Evolutionary conservation across 768 basidiomycete genomes (phyloP), one percentile per base, ranked within the genome.

Genomic region (Ramaria sp.): DNA sequence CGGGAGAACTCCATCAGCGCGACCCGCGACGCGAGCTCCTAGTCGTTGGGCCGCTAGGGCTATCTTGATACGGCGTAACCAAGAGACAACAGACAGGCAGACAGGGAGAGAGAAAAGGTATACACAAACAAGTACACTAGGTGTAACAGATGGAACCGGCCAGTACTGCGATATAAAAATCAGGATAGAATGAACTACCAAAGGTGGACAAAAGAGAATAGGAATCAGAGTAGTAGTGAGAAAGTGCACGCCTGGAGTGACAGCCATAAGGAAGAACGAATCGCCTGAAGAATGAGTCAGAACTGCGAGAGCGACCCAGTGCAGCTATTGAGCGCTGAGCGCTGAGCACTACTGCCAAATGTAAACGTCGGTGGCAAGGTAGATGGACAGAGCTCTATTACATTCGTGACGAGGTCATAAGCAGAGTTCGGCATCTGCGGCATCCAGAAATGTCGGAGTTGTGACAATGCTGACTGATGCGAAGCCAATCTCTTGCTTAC

Each of bases 11-110:
- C 75, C 73, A n/a, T 51, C 59, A 46, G 68, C 61, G 1, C 59
- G 61, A 19, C 72, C 71, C n/a, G 69, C 51, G 31, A 59, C 15
- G 34, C 67, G 60, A 19, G 69, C 70, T 0, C 68, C 66, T 13
- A 57, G 17, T 11, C 45, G 55, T 6, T 31, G 30, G 7, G 55
- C 43, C 19, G 20, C 34, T 24, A 27, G 37, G n/a, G 19, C 27
- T 0, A 31, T 13, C 6, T 15, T 24, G 15, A 54, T 22, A 46
- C 41, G 15, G 27, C 24, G 9, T 38, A 17, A 47, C 13, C 31
- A 20, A 9, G 12, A 49, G 19, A 31, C 24, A 39, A 1, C 15
- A 10, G 31, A 27, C 22, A 27, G 17, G 41, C 15, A 54, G 7
- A 50, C 33, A 17, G 47, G 55, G 30, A 57, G 37, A 49, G 55